Evolutionary conservation across 139 green algal species (phyloP).

Genomic region (Zygnema cylindricum): DNA sequence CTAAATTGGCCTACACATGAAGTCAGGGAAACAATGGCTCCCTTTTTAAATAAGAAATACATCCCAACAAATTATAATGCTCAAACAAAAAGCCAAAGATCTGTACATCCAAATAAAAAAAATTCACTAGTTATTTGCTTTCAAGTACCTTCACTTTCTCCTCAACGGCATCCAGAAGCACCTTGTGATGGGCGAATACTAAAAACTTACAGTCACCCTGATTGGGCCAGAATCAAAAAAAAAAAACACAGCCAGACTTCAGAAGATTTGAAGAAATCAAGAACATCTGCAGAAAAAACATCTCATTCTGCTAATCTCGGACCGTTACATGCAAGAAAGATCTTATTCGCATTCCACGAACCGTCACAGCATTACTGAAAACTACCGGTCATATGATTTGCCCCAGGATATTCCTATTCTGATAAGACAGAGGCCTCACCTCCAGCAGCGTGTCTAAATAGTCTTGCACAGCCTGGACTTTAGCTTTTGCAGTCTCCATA

Average conservation of each 20-base stretch:
- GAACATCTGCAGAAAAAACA: neutral
- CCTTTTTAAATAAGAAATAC: no score
- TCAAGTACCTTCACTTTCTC: slow-evolving; percentile 19
- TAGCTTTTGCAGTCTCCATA: slow-evolving; percentile 71
- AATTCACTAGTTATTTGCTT: no score
- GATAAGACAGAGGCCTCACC: no score
- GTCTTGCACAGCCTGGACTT: slow-evolving; percentile 72
- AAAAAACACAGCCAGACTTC: neutral
- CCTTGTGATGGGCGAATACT: slow-evolving; percentile 90
- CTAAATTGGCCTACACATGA: no score
- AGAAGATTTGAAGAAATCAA: neutral
- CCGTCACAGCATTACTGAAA: slow-evolving; percentile 9
- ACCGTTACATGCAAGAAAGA: neutral
- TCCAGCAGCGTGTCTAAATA: slow-evolving; percentile 76
- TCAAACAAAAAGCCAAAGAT: no score
- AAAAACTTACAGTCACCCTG: slow-evolving; percentile 84
- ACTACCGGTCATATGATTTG: no score
- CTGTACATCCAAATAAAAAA: no score
- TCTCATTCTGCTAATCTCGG: no score
- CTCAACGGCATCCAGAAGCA: slow-evolving; percentile 81
- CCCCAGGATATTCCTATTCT: no score
- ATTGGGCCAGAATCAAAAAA: no score
- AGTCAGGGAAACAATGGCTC: no score
- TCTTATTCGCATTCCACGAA: neutral
- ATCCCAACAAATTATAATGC: no score